Evolutionary conservation across 805 yeast species (phyloP).

Genomic region (Blastobotrys robertii): DNA sequence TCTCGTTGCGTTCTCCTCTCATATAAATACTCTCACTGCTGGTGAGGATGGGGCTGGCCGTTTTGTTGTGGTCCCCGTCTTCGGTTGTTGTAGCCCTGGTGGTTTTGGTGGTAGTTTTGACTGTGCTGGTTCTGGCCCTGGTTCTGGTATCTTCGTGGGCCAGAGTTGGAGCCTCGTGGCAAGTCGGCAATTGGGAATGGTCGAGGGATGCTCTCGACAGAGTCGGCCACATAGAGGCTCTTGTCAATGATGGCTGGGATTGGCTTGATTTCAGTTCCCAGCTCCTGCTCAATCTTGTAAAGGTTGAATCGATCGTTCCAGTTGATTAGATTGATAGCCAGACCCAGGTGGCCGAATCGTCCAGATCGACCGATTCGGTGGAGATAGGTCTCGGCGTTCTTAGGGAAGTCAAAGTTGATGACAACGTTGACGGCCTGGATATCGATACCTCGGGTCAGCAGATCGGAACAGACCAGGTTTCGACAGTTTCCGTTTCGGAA

Average conservation of each 20-base stretch:
- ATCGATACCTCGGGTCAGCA: slow-evolving; percentile 96
- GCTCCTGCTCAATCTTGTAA: slow-evolving; percentile 92
- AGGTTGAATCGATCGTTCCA: slow-evolving; percentile 94
- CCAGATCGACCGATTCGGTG: slow-evolving; percentile 99
- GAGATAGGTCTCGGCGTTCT: slow-evolving; percentile 92
- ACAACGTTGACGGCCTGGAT: slow-evolving; percentile 98
- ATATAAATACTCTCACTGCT: too few species aligned
- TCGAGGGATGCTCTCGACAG: slow-evolving; percentile 61
- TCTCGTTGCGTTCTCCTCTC: too few species aligned
- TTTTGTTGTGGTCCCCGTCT: too few species aligned
- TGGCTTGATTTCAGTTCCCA: slow-evolving; percentile 95
- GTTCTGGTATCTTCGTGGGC: slow-evolving; percentile 11
- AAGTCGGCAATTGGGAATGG: slow-evolving; percentile 70
- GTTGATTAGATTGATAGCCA: slow-evolving; percentile 91
- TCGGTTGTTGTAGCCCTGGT: slow-evolving; percentile 1
- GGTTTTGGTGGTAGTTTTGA: slow-evolving; percentile 8
- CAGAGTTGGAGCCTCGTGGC: slow-evolving; percentile 18
- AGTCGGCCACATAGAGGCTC: slow-evolving; percentile 66
- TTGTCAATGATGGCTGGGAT: slow-evolving; percentile 91
- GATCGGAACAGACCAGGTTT: slow-evolving; percentile 92
- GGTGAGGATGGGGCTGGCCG: slow-evolving; percentile 1
- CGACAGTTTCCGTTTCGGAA: slow-evolving; percentile 97
- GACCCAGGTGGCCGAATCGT: slow-evolving; percentile 95
- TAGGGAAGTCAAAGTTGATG: slow-evolving; percentile 96
- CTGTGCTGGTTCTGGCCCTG: slow-evolving; percentile 11